phyloP scores from a whole-genome alignment of 179 eudicot genomes.

The Drosera spatulata region DNA sequence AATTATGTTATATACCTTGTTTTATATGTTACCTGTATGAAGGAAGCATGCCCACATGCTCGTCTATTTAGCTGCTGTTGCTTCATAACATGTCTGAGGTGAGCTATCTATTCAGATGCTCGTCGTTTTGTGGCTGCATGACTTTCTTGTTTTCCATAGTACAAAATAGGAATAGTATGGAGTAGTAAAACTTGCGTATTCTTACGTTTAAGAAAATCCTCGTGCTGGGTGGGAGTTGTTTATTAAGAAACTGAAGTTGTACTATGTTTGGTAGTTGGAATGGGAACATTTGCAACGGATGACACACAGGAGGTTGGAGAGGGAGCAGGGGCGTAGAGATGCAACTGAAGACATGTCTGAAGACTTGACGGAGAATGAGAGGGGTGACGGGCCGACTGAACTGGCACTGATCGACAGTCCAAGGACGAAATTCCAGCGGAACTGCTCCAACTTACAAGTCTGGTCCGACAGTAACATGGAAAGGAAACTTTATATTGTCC shows the following conservation, averaged over 20 bases:
- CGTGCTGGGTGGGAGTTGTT: neutral
- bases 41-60: no score
- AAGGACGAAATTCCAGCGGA: slow-evolving; percentile 28
- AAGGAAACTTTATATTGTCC: slow-evolving; percentile 59
- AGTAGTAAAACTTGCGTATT: no score
- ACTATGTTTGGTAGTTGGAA: slow-evolving; percentile 35
- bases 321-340: slow-evolving; percentile 48
- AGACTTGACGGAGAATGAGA: slow-evolving; percentile 61
- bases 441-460: slow-evolving; percentile 30
- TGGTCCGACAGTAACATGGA: slow-evolving; percentile 56
- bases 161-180: no score
- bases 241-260: neutral
- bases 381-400: slow-evolving; percentile 39
- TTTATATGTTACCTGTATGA: no score
- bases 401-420: slow-evolving; percentile 27
- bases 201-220: no score
- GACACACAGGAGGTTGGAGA: slow-evolving; percentile 35
- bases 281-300: slow-evolving; percentile 48
- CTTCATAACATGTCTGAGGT: no score
- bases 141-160: no score
- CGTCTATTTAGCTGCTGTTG: no score
- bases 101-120: no score
- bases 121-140: no score
- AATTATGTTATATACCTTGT: no score
- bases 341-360: slow-evolving; percentile 61